A percentile compares a stretch with the other conserved stretches of the same genome.
Conservation (phyloP, 2,329 filamentous ascomycete species). For the Sarocladium oryzae region DNA sequence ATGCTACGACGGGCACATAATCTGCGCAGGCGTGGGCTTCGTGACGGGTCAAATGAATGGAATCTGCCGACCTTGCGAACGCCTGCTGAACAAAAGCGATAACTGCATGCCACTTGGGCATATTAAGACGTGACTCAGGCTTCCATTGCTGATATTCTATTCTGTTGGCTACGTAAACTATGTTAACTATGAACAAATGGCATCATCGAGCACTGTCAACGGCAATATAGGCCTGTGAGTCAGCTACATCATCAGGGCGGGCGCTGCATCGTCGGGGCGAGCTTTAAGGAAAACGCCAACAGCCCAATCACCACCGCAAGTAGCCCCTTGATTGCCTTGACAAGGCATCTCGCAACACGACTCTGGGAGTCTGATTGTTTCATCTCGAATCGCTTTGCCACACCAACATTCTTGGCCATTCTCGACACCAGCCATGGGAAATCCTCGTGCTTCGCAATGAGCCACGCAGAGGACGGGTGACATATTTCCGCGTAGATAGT, state of each 20-base stretch:
- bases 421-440: constrained; percentile 42
- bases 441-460: constrained; percentile 36
- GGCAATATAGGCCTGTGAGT: too few relatives aligned
- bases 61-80: too few relatives aligned
- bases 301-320: constrained; percentile 22
- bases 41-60: too few relatives aligned
- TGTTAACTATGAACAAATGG: too few relatives aligned
- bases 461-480: constrained; percentile 42
- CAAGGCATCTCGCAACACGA: constrained; percentile 18
- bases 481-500: constrained; percentile 30
- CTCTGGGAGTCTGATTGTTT: constrained; percentile 19
- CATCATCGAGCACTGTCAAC: too few relatives aligned
- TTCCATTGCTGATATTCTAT: too few relatives aligned
- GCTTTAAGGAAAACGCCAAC: constrained; percentile 16
- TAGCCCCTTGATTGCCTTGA: constrained; percentile 12
- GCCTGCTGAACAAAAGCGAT: too few relatives aligned
- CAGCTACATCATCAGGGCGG: not conserved
- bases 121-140: too few relatives aligned
- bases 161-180: too few relatives aligned
- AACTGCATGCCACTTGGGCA: too few relatives aligned
- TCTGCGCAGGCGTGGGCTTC: too few relatives aligned
- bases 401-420: constrained; percentile 48
- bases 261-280: not conserved
- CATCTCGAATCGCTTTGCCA: constrained; percentile 22
- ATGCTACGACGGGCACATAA: too few relatives aligned